Percentiles rank a stretch among this genome's conserved stretches.
phyloP scores from a whole-genome alignment of 1,139 yeast genomes.

The Zygosaccharomyces sapae region DNA sequence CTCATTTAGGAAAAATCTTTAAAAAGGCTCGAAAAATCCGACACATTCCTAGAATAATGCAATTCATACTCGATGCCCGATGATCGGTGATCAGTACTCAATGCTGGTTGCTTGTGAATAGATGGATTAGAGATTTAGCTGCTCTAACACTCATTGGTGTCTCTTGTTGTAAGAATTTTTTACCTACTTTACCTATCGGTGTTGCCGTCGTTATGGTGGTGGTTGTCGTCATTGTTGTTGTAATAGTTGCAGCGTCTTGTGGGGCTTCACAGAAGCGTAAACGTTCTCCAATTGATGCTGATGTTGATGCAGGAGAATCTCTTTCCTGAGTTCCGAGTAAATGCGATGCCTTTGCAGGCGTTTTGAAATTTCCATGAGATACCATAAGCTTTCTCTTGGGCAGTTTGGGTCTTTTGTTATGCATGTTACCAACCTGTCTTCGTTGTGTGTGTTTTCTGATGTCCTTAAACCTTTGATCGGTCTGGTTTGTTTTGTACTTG shows the following conservation, averaged over 20 bases:
- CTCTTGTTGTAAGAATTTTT: slow-evolving; percentile 19
- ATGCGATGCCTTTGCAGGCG: slow-evolving; percentile 21
- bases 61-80: neutral
- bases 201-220: slow-evolving; percentile 9
- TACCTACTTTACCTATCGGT: slow-evolving; percentile 14
- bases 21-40: neutral
- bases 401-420: neutral
- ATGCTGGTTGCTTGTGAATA: slow-evolving; percentile 24
- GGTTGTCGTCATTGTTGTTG: slow-evolving; percentile 3
- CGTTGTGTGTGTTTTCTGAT: slow-evolving; percentile 14
- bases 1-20: slow-evolving; percentile 3
- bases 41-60: neutral
- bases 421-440: neutral
- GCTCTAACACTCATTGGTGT: slow-evolving; percentile 37
- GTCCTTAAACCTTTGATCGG: slow-evolving; percentile 31
- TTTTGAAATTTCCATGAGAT: slow-evolving; percentile 29
- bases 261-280: slow-evolving; percentile 1
- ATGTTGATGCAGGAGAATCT: slow-evolving; percentile 1
- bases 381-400: slow-evolving; percentile 25
- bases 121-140: slow-evolving; percentile 34
- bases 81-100: slow-evolving; percentile 5
- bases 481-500: slow-evolving; percentile 61
- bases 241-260: neutral
- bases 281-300: slow-evolving; percentile 2
- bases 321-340: slow-evolving; percentile 2